phyloP scores from a whole-genome alignment of 176 grass and related monocot genomes.

The Phoenix dactylifera region DNA sequence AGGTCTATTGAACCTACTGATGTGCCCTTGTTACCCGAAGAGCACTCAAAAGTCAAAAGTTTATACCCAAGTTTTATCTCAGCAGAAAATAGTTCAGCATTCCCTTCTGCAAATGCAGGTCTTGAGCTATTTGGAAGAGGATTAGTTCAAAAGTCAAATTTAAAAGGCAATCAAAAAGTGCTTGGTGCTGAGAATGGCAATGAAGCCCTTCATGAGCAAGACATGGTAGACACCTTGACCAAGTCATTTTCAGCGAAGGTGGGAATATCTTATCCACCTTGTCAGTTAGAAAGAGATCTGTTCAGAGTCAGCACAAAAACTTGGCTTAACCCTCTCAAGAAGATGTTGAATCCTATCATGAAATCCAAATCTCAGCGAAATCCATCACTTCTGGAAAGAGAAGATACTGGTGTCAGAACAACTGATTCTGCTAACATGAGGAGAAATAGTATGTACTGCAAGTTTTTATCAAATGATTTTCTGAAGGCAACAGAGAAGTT shows the following conservation, averaged over 20 bases:
- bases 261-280: slow-evolving; percentile 29
- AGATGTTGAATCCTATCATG: slow-evolving; percentile 71
- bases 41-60: slow-evolving; percentile 23
- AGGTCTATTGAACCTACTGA: slow-evolving; percentile 42
- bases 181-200: slow-evolving; percentile 11
- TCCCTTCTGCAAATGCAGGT: slow-evolving; percentile 16
- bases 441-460: slow-evolving; percentile 27
- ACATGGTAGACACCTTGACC: slow-evolving; percentile 39
- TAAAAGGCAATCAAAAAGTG: slow-evolving; percentile 3
- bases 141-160: slow-evolving; percentile 16
- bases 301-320: slow-evolving; percentile 22
- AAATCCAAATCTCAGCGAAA: slow-evolving; percentile 76
- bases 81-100: slow-evolving; percentile 16
- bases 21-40: slow-evolving; percentile 41
- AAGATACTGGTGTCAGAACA: slow-evolving; percentile 16
- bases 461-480: slow-evolving; percentile 60
- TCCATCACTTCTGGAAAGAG: slow-evolving; percentile 26
- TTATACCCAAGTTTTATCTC: slow-evolving; percentile 49
- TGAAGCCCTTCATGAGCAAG: slow-evolving; percentile 10
- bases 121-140: slow-evolving; percentile 15
- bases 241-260: slow-evolving; percentile 69
- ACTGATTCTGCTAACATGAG: slow-evolving; percentile 10
- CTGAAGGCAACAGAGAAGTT: slow-evolving; percentile 31
- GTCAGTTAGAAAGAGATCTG: slow-evolving; percentile 3
- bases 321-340: slow-evolving; percentile 61